phyloP scores from a whole-genome alignment of 169 alveolate genomes.

The Babesia caballi region DNA sequence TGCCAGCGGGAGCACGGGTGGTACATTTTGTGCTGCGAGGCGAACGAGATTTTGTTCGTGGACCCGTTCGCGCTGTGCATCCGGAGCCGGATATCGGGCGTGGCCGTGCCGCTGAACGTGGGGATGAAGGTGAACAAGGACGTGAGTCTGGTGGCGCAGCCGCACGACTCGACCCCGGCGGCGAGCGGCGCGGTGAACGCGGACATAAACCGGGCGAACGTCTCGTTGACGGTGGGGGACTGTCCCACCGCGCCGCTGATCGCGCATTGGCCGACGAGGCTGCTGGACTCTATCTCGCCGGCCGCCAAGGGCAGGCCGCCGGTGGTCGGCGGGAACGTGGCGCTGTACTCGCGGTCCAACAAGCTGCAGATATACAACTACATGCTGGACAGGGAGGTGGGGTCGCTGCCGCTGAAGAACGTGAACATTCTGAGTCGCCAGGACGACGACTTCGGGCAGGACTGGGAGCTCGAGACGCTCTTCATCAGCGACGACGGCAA shows the following conservation, averaged over 20 bases:
- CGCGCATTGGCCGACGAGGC: slow-evolving; percentile 34
- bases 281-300: neutral
- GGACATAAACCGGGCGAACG: slow-evolving; percentile 4
- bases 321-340: slow-evolving; percentile 44
- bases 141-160: neutral
- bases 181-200: neutral
- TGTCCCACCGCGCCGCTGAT: slow-evolving; percentile 16
- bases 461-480: slow-evolving; percentile 31
- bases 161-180: neutral
- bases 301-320: neutral
- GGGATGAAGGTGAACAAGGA: slow-evolving; percentile 48
- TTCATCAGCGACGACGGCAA: slow-evolving; percentile 12
- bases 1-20: slow-evolving; percentile 5
- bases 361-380: slow-evolving; percentile 54
- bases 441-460: slow-evolving; percentile 57
- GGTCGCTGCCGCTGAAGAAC: slow-evolving; percentile 30
- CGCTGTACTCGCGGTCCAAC: slow-evolving; percentile 30
- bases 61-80: slow-evolving; percentile 45
- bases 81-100: slow-evolving; percentile 8
- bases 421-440: slow-evolving; percentile 51
- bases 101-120: slow-evolving; percentile 31
- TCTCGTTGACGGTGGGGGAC: neutral
- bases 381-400: slow-evolving; percentile 32
- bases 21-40: slow-evolving; percentile 25
- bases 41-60: slow-evolving; percentile 29